Conservation (phyloP, 345 rosid genomes). For the Psidium friedrichsthalianum region DNA sequence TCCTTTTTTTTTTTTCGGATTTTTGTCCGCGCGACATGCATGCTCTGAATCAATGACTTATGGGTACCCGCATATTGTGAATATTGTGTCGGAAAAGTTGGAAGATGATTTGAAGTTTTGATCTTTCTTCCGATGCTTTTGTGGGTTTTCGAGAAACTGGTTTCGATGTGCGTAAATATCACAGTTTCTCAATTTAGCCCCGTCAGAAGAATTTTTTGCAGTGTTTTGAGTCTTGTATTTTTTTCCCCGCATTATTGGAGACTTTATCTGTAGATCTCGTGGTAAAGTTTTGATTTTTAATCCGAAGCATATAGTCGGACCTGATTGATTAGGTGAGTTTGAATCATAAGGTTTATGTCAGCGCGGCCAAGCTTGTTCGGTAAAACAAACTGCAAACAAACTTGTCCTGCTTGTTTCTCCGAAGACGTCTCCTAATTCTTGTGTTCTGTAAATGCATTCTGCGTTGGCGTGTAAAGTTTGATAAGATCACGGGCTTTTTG, state of each 20-base stretch:
- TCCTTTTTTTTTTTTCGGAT: not conserved
- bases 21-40: not conserved
- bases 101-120: not conserved
- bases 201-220: not conserved
- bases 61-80: not conserved
- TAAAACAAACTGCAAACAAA: not conserved
- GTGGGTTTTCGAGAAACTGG: not conserved
- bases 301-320: not conserved
- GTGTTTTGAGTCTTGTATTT: not conserved
- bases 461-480: not conserved
- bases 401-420: not conserved
- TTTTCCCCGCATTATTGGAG: not conserved
- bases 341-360: not conserved
- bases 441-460: not conserved
- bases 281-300: not conserved
- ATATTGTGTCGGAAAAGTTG: not conserved
- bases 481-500: not conserved
- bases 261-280: not conserved
- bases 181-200: not conserved
- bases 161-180: not conserved
- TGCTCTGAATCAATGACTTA: not conserved
- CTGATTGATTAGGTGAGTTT: not conserved
- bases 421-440: not conserved
- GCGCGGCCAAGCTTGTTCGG: not conserved
- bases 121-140: not conserved